Evolutionary conservation across 805 yeast genomes (phyloP), one percentile per base, ranked within the genome.

Genomic region (Wickerhamiella slavikovae): DNA sequence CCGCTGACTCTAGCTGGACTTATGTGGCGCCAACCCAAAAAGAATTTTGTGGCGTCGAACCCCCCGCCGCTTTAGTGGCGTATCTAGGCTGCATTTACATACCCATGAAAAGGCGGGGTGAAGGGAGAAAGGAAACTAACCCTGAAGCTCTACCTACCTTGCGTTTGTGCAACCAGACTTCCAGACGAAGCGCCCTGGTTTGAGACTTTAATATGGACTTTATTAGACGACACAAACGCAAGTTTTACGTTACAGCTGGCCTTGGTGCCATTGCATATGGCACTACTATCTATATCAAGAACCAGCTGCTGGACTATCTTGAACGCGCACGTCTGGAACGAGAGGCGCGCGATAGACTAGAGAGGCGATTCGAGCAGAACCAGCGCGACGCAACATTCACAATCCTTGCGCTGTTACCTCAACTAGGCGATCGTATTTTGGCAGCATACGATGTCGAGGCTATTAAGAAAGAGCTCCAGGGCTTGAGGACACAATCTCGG

Each of bases 341-440:
- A 25, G 62, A 66, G 30, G 65, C 75, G 15, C 58, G 63, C 29
- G 78, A 71, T 38, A 74, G 69, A 35, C 74, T 83, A 35, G 72
- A 72, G 40, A 62, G 89, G 40, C 57, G 95, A 34, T 85, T 82
- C 43, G 70, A 75, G 29, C 94, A 82, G 55, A 85, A 94, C 8
- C 95, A 83, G 45, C 71, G 72, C 40, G 96, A 85, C 51, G 78
- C 93, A 27, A 62, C 75, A 30, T 70, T 69, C 54, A 85, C 95
- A 0, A 68, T 83, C 30, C 59, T 77, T 46, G 83, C 91, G 3
- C 60, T 85, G 36, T 57, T 78, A 28, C 92, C 93, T 2, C 78
- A 79, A 4, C 55, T 83, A 25, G 61, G 71, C 4, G 62, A 62
- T 18, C 79, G 77, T 11, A 62, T 79, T 5, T 51, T 71, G 34